phyloP scores from a whole-genome alignment of 2,329 filamentous ascomycete species.

The Nothopassalora personata region DNA sequence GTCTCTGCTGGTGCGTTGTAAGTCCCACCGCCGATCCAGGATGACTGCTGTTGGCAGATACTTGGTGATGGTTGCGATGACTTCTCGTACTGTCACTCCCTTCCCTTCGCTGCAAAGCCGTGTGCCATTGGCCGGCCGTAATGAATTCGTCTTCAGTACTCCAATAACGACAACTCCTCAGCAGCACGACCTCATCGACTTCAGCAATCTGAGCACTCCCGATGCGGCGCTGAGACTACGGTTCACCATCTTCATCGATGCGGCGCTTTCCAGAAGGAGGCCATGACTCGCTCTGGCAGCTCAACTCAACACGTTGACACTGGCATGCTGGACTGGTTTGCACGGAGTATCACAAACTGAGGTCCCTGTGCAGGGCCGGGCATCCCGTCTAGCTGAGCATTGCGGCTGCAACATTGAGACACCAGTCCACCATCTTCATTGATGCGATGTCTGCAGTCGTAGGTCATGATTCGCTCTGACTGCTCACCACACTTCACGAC shows the following conservation, averaged over 20 bases:
- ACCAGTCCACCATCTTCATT: neutral
- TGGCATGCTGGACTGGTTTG: neutral
- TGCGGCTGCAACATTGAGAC: neutral
- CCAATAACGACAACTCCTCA: neutral
- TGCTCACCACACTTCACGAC: neutral
- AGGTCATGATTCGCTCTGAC: constrained; percentile 1
- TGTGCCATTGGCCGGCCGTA: neutral
- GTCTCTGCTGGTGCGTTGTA: too few species aligned
- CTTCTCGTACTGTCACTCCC: neutral
- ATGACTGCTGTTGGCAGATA: too few species aligned
- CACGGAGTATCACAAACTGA: neutral
- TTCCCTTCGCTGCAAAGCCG: neutral
- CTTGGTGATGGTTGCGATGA: neutral
- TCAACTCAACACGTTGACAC: neutral
- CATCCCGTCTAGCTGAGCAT: neutral
- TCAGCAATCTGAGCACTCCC: neutral
- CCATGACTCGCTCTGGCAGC: neutral
- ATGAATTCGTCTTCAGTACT: neutral
- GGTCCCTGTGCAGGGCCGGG: neutral
- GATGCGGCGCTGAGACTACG: neutral
- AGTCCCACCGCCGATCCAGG: too few species aligned
- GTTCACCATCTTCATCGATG: neutral
- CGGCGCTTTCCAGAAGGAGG: neutral
- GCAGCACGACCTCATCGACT: neutral
- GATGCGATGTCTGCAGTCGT: neutral